phyloP scores from a whole-genome alignment of 2,329 filamentous ascomycete genomes.

The Tolypocladium tundrense region DNA sequence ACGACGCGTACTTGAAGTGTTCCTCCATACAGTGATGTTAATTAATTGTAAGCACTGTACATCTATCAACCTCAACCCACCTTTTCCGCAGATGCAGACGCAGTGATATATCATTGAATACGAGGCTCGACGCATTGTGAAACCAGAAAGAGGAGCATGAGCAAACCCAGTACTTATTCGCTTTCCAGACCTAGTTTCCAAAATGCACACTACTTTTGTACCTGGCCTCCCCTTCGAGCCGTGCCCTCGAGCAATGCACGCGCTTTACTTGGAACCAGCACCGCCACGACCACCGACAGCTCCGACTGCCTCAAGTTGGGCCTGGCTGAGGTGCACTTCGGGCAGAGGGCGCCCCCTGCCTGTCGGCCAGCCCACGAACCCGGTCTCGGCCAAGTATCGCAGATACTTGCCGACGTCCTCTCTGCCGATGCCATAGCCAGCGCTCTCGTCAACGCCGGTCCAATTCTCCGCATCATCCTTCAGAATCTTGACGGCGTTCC shows the following conservation, averaged over 20 bases:
- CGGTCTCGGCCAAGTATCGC: slow-evolving; percentile 16
- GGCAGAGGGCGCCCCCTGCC: slow-evolving; percentile 15
- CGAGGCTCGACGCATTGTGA: too few relatives aligned
- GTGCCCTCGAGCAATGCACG: neutral
- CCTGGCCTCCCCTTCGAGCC: neutral
- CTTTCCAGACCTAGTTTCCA: neutral
- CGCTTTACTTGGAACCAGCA: slow-evolving; percentile 2
- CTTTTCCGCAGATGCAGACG: neutral
- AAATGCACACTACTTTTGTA: neutral
- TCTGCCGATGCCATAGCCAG: slow-evolving; percentile 22
- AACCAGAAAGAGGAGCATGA: neutral
- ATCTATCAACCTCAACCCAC: neutral
- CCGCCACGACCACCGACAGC: slow-evolving; percentile 14
- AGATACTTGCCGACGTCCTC: slow-evolving; percentile 16
- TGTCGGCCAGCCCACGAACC: slow-evolving; percentile 18
- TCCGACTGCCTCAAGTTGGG: slow-evolving; percentile 11
- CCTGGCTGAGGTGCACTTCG: slow-evolving; percentile 7
- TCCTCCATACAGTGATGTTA: neutral
- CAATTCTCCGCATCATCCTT: slow-evolving; percentile 50
- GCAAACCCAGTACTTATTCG: neutral
- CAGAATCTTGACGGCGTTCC: slow-evolving; percentile 55
- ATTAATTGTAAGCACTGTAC: neutral
- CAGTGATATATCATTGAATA: too few relatives aligned
- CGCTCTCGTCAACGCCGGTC: slow-evolving; percentile 47
- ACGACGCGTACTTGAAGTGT: neutral